Evolutionary conservation across 2,329 filamentous ascomycete species (phyloP).

Genomic region (Catunica adiposa): DNA sequence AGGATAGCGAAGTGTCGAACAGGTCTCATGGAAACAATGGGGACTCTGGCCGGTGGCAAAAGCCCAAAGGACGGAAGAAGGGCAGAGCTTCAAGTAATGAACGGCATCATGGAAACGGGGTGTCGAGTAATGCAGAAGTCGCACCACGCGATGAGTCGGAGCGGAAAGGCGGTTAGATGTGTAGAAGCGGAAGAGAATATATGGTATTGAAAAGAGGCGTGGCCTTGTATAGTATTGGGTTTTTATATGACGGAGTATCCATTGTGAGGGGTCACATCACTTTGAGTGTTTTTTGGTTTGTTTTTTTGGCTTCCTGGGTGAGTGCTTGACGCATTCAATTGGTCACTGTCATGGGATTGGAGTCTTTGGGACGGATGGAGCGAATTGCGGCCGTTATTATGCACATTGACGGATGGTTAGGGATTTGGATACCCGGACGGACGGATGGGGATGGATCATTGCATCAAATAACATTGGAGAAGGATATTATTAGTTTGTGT

Average conservation of each 20-base stretch:
- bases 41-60: slow-evolving; percentile 33
- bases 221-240: slow-evolving; percentile 2
- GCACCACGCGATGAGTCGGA: slow-evolving; percentile 42
- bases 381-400: not conserved
- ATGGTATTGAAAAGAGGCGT: not conserved
- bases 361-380: no score
- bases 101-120: slow-evolving; percentile 22
- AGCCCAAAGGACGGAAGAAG: slow-evolving; percentile 39
- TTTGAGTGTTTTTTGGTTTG: no score
- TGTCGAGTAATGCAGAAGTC: slow-evolving; percentile 31
- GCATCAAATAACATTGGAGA: not conserved
- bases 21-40: slow-evolving; percentile 1
- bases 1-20: no score
- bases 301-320: no score
- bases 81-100: slow-evolving; percentile 26
- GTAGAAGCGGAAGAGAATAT: not conserved
- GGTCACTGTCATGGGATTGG: no score
- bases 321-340: no score
- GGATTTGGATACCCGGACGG: not conserved
- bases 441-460: not conserved
- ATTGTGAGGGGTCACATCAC: no score
- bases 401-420: not conserved
- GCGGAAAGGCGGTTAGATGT: slow-evolving; percentile 43
- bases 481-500: not conserved
- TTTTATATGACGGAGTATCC: no score